Base-by-base conservation (phyloP, 2,329 filamentous ascomycete genomes). In the Graphilbum ipis-grandicollis region DNA sequence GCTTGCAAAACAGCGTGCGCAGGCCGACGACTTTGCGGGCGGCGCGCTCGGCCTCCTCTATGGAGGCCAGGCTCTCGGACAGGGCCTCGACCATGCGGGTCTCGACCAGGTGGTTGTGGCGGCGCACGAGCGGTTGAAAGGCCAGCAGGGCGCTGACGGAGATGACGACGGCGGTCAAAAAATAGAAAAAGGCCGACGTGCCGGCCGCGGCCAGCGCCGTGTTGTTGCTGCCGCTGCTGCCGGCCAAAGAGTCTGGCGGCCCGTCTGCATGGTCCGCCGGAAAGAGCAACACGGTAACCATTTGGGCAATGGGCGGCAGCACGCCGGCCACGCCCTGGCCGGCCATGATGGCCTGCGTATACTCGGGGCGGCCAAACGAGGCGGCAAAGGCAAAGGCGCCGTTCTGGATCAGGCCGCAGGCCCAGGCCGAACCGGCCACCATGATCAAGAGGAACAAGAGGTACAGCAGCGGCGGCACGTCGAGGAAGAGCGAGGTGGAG, bases 281-380 rank as follows among this genome's bases (percentile, higher is more conserved):
- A 2, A 83, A 64, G 25, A 73, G 68, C 10, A 94, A 63, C 12
- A 93, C 85, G 2, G 82, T 80, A 32, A 81, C 55, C 46, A 96
- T 88, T 56, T 96, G 86, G 2, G 84, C 82, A 34, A 93, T 65
- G 34, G 82, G 78, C 0, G 90, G 90, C 4, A 96, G 62, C 9
- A 98, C 86, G 22, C 90, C 90, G 0, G 90, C 86, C 4, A 98
- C 66, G 23, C 78, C 88, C 56, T 98, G 90, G 1, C 90, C 90
- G 3, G 79, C 76, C 86, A 98, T 96, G 55, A 96, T 85, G 19
- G 79, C 88, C 57, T 96, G 88, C 38, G 84, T 93, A 55, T 96
- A 98, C 55, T 90, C 82, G 17, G 79, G 72, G 36, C 81, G 66
- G 26, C 78, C 83, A 50, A 93, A 96, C 36, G 82, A 78, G 4